Conservation (phyloP, 345 rosid genomes). For the Pistacia integerrima region DNA sequence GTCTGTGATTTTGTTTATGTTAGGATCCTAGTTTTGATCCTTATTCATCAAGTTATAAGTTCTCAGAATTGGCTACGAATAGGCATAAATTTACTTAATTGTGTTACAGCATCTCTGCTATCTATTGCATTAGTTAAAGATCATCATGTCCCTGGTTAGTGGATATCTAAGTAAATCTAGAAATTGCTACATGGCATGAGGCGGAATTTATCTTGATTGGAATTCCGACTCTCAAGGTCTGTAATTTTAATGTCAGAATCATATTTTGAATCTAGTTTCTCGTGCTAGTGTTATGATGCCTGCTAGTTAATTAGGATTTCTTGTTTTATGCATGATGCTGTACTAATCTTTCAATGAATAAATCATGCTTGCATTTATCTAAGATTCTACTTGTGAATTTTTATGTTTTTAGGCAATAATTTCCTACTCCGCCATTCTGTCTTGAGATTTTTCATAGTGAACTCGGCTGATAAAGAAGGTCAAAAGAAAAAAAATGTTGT, state of each 20-base stretch:
- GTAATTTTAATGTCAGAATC: background rate
- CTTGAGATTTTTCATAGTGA: slow-evolving; percentile 2
- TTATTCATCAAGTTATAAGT: background rate
- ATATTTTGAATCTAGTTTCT: background rate
- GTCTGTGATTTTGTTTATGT: slow-evolving; percentile 35
- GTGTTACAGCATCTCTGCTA: background rate
- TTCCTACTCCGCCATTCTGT: background rate
- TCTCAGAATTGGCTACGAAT: background rate
- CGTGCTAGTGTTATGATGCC: background rate
- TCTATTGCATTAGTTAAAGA: background rate
- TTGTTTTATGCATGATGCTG: background rate
- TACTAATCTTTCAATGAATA: background rate
- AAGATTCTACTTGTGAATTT: background rate
- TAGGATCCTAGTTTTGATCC: background rate
- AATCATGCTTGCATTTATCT: background rate
- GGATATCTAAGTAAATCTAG: background rate
- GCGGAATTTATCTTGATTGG: background rate
- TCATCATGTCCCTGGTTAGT: background rate
- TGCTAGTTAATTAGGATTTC: slow-evolving; percentile 7
- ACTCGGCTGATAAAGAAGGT: background rate
- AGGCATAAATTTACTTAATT: background rate
- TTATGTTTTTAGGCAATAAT: background rate
- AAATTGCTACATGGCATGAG: background rate
- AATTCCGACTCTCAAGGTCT: background rate
- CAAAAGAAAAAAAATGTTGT: background rate